Conservation (phyloP, 805 yeast species). For the Starmera caribaea region DNA sequence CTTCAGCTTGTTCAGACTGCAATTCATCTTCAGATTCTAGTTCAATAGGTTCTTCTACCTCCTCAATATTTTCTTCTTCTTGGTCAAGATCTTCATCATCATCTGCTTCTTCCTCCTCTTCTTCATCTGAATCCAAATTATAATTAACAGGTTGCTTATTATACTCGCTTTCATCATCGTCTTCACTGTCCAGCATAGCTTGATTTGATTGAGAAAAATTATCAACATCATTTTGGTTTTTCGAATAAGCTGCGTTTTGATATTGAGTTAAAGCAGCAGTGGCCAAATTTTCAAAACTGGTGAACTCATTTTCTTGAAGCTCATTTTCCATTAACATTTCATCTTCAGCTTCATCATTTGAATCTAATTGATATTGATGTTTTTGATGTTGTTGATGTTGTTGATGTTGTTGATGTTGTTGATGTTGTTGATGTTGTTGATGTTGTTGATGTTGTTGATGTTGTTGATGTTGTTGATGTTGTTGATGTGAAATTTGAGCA, state of each 20-base stretch:
- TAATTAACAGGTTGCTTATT: no score
- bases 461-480: background rate
- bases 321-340: no score
- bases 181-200: background rate
- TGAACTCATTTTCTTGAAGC: no score
- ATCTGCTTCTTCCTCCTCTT: background rate
- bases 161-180: background rate
- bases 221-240: no score
- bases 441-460: background rate
- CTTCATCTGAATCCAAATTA: background rate
- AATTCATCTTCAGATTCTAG: background rate
- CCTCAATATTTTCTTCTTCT: background rate
- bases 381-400: background rate
- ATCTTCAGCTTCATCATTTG: no score
- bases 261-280: no score
- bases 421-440: background rate
- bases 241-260: no score
- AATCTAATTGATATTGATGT: no score
- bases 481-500: background rate
- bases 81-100: constrained; percentile 1
- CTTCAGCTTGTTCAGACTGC: background rate
- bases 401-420: background rate
- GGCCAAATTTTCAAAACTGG: no score
- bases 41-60: background rate
- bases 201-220: no score